phyloP scores from a whole-genome alignment of 345 rosid species.

The Leavenworthia alabamica region DNA sequence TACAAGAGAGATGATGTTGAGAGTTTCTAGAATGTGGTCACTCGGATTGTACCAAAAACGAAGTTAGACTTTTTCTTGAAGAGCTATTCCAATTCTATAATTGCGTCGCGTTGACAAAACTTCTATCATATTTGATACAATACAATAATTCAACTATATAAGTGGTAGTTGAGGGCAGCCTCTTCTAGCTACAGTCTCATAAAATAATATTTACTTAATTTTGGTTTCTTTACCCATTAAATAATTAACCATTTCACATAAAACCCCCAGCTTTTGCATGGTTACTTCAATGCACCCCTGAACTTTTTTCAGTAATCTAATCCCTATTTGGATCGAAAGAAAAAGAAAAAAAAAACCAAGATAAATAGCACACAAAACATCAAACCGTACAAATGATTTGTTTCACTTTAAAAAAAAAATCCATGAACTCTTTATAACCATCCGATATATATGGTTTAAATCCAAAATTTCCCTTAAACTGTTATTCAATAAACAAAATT shows the following conservation, averaged over 20 bases:
- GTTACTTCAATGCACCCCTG: background rate
- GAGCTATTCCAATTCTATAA: slow-evolving; percentile 8
- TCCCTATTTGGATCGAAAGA: background rate
- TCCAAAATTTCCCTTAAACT: background rate
- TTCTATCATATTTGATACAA: background rate
- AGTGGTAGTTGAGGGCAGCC: slow-evolving; percentile 17
- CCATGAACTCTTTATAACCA: background rate
- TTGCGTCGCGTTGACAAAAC: slow-evolving; percentile 21
- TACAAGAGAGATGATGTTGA: background rate
- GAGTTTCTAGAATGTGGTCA: background rate
- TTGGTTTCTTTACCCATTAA: background rate
- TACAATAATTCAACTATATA: slow-evolving; percentile 8
- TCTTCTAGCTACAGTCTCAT: slow-evolving; percentile 13
- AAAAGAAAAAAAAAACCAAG: background rate
- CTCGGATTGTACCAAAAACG: background rate
- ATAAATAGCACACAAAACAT: background rate
- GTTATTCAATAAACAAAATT: background rate
- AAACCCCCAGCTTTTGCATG: background rate
- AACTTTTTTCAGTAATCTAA: background rate
- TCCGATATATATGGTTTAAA: background rate
- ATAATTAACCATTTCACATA: background rate
- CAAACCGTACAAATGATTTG: background rate
- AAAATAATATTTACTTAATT: background rate
- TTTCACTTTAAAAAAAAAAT: too few species aligned
- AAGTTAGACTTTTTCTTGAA: background rate